phyloP scores from a whole-genome alignment of 2,329 filamentous ascomycete genomes.

The Alternaria atra region DNA sequence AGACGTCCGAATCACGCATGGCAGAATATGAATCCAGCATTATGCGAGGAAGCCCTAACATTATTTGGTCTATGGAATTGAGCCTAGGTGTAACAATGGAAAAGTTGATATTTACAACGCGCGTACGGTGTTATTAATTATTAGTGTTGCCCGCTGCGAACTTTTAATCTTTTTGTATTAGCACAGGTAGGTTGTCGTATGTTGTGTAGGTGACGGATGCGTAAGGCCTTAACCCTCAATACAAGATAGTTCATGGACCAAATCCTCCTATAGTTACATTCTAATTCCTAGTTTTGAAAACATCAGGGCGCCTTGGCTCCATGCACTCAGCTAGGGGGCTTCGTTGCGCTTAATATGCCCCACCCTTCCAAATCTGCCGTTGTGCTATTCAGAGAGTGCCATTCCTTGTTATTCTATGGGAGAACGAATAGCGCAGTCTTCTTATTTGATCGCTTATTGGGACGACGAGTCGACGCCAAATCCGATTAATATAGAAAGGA shows the following conservation, averaged over 20 bases:
- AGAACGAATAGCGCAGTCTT: background rate
- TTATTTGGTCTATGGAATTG: too few species aligned
- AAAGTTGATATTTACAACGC: too few species aligned
- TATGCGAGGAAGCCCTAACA: background rate
- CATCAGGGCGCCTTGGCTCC: background rate
- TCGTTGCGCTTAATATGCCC: background rate
- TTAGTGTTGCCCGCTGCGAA: too few species aligned
- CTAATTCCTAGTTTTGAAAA: background rate
- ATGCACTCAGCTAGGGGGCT: background rate
- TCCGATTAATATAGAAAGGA: slow-evolving; percentile 9
- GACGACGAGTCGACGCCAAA: slow-evolving; percentile 3
- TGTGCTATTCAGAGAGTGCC: background rate
- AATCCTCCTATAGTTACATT: background rate
- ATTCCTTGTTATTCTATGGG: background rate
- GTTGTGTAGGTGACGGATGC: too few species aligned
- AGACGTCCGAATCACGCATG: background rate
- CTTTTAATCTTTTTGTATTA: background rate
- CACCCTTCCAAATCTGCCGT: background rate
- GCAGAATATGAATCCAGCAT: background rate
- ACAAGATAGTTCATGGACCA: background rate
- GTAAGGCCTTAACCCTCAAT: background rate
- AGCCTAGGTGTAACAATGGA: too few species aligned
- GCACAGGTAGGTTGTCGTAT: background rate
- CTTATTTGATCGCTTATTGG: background rate
- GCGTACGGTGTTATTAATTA: too few species aligned